Percentiles rank a stretch among this genome's conserved stretches.
phyloP scores from a whole-genome alignment of 1,284 basidiomycete genomes.

The Pyrrhoderma lamaoense region DNA sequence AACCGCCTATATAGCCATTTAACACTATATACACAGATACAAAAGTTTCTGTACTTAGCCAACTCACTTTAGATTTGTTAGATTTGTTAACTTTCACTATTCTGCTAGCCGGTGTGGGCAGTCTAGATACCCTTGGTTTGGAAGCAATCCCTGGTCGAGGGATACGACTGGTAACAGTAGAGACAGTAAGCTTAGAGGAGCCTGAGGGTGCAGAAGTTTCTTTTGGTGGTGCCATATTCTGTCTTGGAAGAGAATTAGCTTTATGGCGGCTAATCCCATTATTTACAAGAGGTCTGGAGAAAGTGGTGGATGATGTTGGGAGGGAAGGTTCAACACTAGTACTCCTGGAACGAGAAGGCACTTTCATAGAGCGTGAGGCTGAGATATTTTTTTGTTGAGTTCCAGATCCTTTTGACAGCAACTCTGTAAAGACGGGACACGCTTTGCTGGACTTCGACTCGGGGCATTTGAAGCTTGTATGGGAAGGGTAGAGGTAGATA shows the following conservation, averaged over 20 bases:
- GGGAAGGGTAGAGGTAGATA: constrained; percentile 17
- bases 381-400: not conserved
- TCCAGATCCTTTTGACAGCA: not conserved
- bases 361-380: not conserved
- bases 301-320: too few species aligned
- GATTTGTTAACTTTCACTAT: constrained; percentile 5
- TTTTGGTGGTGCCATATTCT: not conserved
- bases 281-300: too few species aligned
- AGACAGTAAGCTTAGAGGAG: not conserved
- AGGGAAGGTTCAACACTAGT: not conserved
- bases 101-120: constrained; percentile 14
- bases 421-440: not conserved
- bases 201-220: not conserved
- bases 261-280: not conserved
- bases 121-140: constrained; percentile 56
- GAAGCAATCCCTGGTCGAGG: constrained; percentile 45
- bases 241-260: not conserved
- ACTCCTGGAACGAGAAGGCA: not conserved
- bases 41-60: not conserved
- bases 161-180: constrained; percentile 42
- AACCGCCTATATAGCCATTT: not conserved
- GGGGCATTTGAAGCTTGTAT: constrained; percentile 10
- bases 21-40: not conserved
- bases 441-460: constrained; percentile 13
- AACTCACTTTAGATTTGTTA: not conserved